A percentile compares a stretch with the other conserved stretches of the same genome.
Evolutionary conservation across 225 moss, liverwort and hornwort genomes (phyloP).

Genomic region (Sphagnum tenellum): DNA sequence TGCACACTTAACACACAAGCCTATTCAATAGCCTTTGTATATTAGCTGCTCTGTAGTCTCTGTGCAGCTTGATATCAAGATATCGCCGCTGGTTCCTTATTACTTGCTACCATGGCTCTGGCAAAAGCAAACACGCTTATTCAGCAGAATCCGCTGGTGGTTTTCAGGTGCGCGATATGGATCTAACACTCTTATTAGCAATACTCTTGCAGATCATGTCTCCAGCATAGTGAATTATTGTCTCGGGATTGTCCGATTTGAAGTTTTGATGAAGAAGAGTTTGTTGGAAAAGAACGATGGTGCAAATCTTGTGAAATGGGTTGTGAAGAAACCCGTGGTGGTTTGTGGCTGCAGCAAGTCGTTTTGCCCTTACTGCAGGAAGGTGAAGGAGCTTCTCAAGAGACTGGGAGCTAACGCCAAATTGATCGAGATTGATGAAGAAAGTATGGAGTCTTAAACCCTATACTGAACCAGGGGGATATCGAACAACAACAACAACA

Average conservation of each 20-base stretch:
- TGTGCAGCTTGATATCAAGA: no score
- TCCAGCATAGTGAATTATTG: no score
- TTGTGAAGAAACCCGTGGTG: neutral
- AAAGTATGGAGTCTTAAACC: constrained; percentile 20
- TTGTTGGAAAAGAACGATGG: no score
- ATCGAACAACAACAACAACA: no score
- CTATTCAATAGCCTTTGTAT: no score
- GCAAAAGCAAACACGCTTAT: constrained; percentile 29
- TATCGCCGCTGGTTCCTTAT: no score
- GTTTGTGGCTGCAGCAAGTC: constrained; percentile 33
- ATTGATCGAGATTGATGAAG: constrained; percentile 59
- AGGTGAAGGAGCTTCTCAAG: constrained; percentile 45
- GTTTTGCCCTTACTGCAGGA: constrained; percentile 36
- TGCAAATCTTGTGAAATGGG: no score
- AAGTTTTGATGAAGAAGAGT: no score
- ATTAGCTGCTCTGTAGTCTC: no score
- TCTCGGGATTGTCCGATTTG: no score
- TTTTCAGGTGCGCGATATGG: constrained; percentile 23
- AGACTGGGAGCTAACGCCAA: constrained; percentile 48
- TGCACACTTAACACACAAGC: no score
- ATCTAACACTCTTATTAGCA: neutral
- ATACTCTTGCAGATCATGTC: neutral
- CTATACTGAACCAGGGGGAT: no score
- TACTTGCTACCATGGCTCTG: constrained; percentile 17
- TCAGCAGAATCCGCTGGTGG: constrained; percentile 31